Base-by-base conservation (phyloP, 2,329 filamentous ascomycete genomes). In the Salinomyces thailandicus region DNA sequence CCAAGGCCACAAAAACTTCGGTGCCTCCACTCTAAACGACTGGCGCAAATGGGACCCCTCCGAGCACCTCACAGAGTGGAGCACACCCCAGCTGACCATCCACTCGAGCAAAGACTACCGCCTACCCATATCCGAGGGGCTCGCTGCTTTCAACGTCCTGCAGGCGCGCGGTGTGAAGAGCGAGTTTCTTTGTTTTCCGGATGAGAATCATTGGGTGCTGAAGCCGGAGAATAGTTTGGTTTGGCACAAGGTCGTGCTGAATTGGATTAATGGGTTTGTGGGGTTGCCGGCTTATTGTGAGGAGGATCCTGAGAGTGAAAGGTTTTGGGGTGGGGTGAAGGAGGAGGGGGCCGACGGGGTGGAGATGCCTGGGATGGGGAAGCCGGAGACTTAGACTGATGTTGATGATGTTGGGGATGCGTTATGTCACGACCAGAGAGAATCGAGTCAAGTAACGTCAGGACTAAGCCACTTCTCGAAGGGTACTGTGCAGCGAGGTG, bases 81-180 rank as follows among this genome's bases (percentile, higher is more conserved):
- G 73, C 1, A 95, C 87, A 1, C 91, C 91, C 1, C 80, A 91
- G 61, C 68, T 98, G 43, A 78, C 93, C 42, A 86, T 96, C 37
- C 89, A 96, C 61, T 89, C 78, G 53, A 85, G 91, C 51, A 70
- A 91, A 19, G 89, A 96, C 59, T 96, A 94, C 57, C 75, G 89
- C 13, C 66, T 95, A 17, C 81, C 86, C 1, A 79, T 96, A 36
- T 77, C 80, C 0, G 89, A 95, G 59, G 87, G 86, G 0, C 61
- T 94, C 36, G 74, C 82, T 2, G 81, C 85, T 35, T 94, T 93
- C 64, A 93, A 93, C 46, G 79, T 86, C 5, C 65, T 94, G 18
- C 86, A 94, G 62, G 73, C 76, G 16, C 72, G 73, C 35, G 77
- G 77, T 0, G 71, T 93, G 1, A 78, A 83, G 14, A 91, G 83